Percentiles rank a stretch among this genome's conserved stretches.
Conservation (phyloP, 768 basidiomycete species). For the Lenzites betulinus region DNA sequence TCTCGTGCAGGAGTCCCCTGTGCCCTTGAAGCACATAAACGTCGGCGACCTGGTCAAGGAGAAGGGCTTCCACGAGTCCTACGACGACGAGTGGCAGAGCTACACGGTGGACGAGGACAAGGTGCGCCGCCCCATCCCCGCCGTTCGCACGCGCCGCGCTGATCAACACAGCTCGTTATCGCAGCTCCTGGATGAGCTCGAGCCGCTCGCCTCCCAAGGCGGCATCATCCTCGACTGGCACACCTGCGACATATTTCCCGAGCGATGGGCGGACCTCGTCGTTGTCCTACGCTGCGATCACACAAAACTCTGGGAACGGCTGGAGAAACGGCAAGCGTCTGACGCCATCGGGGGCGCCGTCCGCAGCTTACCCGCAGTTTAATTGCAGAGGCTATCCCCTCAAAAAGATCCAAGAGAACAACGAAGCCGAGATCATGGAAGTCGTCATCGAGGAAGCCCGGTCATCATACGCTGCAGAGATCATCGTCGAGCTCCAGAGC, state of each 20-base stretch:
- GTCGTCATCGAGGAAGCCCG: conserved; percentile 87
- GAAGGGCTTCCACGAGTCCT: conserved; percentile 76
- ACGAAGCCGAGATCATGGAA: conserved; percentile 98
- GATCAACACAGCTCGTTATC: conserved; percentile 12
- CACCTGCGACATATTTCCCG: conserved; percentile 90
- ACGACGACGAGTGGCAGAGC: conserved; percentile 93
- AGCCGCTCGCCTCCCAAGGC: conserved; percentile 65
- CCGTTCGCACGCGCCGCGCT: conserved; percentile 1
- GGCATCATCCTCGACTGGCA: conserved; percentile 95
- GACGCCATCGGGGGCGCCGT: background rate
- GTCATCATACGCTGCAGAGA: conserved; percentile 81
- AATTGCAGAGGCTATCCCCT: conserved; percentile 72
- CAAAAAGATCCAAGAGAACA: conserved; percentile 97
- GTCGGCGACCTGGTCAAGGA: conserved; percentile 90
- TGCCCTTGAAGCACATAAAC: conserved; percentile 81
- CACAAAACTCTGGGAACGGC: conserved; percentile 80
- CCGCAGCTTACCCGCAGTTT: background rate
- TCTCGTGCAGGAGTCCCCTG: conserved; percentile 69
- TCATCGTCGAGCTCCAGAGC: conserved; percentile 83
- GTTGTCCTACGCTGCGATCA: conserved; percentile 92
- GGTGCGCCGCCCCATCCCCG: conserved; percentile 44
- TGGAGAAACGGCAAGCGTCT: conserved; percentile 77
- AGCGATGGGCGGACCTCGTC: conserved; percentile 95
- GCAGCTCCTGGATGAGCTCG: conserved; percentile 87
- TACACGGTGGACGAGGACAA: conserved; percentile 97